A percentile compares a stretch with the other conserved stretches of the same genome.
These are phyloP conservation scores for Coccomyxa sp. DNA, from an alignment of 139 green algal genomes.

Conservation along the genomic window DNA sequence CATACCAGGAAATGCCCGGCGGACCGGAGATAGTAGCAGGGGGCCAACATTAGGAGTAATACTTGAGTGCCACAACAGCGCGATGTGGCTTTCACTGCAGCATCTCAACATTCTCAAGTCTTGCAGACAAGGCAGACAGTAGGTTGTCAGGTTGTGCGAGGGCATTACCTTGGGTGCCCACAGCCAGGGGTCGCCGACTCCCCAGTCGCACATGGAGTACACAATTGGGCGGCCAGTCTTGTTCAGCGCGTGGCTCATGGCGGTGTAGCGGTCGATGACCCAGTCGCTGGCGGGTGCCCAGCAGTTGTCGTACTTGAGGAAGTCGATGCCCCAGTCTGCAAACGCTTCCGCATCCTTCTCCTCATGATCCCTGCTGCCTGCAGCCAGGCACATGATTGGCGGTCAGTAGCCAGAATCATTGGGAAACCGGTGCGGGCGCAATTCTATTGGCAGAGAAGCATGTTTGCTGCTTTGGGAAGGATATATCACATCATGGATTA, in stretches of 20 bases:
- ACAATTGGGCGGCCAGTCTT: conserved; percentile 61
- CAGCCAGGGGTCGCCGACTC: conserved; percentile 54
- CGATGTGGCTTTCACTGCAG: neutral
- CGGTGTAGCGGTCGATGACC: conserved; percentile 36
- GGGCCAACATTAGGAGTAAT: too few relatives aligned
- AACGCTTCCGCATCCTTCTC: conserved; percentile 55
- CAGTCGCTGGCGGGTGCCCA: conserved; percentile 4
- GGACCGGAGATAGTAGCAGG: too few relatives aligned
- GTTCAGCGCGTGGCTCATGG: conserved; percentile 66
- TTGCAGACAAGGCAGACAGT: neutral
- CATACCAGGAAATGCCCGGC: too few relatives aligned
- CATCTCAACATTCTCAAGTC: neutral
- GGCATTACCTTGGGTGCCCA: conserved; percentile 61
- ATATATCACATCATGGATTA: too few relatives aligned
- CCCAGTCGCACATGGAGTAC: conserved; percentile 72
- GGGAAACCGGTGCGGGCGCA: too few relatives aligned
- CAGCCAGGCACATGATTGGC: neutral
- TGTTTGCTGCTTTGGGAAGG: too few relatives aligned
- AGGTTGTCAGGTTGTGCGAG: too few relatives aligned
- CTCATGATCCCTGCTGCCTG: conserved; percentile 25
- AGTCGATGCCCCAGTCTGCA: conserved; percentile 69
- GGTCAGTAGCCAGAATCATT: too few relatives aligned
- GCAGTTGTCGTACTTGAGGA: conserved; percentile 43
- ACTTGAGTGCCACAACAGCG: neutral
- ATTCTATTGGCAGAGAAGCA: too few relatives aligned